Percentiles rank a stretch among this genome's conserved stretches.
Evolutionary conservation across 352 stramenopile genomes (phyloP).

Genomic region (Globisporangium middletonii): DNA sequence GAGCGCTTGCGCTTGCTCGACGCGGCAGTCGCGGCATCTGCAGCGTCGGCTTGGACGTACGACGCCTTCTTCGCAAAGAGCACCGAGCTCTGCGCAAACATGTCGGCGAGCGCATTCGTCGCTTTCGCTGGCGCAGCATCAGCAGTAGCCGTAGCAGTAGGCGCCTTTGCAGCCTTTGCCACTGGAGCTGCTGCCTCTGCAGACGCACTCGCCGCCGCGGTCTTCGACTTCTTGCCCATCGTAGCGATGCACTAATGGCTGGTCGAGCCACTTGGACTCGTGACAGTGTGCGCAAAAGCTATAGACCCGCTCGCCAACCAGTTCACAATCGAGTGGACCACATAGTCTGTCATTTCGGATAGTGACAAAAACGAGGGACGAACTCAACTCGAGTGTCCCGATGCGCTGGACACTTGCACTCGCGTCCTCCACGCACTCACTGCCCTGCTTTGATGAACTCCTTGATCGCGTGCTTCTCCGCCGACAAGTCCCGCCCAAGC

Average conservation of each 20-base stretch:
- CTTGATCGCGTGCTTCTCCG: constrained; percentile 79
- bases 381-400: not conserved
- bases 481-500: constrained; percentile 54
- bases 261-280: constrained; percentile 10
- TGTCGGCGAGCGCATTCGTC: constrained; percentile 28
- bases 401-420: not conserved
- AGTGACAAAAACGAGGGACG: not conserved
- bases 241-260: constrained; percentile 35
- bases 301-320: constrained; percentile 9
- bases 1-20: constrained; percentile 14
- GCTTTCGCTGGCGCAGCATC: constrained; percentile 9
- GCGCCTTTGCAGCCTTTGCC: not conserved
- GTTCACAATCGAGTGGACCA: not conserved
- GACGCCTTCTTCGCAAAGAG: constrained; percentile 63
- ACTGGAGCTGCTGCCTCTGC: not conserved
- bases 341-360: not conserved
- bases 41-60: constrained; percentile 24
- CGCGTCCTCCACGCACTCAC: not conserved
- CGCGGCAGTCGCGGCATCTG: not conserved
- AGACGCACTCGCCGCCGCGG: not conserved
- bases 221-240: constrained; percentile 24
- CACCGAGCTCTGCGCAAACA: constrained; percentile 54
- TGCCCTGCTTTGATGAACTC: constrained; percentile 55
- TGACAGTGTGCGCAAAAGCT: constrained; percentile 8
- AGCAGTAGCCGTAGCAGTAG: not conserved